Conservation (phyloP, 495 filamentous ascomycete species). For the Talaromyces liani region DNA sequence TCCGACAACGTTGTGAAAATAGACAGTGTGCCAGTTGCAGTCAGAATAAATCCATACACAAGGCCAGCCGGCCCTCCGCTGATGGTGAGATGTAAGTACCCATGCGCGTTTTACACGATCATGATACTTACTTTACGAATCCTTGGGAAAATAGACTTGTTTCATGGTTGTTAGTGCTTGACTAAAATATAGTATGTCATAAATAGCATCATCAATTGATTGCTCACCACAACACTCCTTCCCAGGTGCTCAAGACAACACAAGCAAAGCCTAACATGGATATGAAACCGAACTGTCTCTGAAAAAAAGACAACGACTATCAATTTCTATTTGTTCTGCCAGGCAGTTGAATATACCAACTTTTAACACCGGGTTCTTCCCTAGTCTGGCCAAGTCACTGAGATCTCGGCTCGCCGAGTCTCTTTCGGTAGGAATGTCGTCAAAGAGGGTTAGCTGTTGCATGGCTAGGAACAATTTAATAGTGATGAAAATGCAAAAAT, state of each 20-base stretch:
- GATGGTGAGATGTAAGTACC: too few species aligned
- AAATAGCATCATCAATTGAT: too few species aligned
- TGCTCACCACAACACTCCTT: constrained; percentile 26
- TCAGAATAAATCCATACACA: constrained; percentile 40
- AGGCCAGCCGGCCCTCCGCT: constrained; percentile 42
- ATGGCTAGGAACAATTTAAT: neutral
- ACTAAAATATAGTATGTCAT: too few species aligned
- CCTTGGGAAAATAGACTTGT: constrained; percentile 15
- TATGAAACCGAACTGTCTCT: constrained; percentile 38
- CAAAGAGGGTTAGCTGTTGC: neutral
- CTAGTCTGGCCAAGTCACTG: constrained; percentile 32
- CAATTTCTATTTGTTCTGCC: neutral
- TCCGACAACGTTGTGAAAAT: constrained; percentile 39
- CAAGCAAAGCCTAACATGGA: constrained; percentile 40
- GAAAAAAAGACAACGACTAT: neutral
- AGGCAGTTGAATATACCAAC: constrained; percentile 10
- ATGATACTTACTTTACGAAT: constrained; percentile 13
- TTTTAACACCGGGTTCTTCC: constrained; percentile 44
- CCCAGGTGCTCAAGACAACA: constrained; percentile 38
- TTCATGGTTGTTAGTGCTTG: too few species aligned
- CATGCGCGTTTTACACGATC: neutral
- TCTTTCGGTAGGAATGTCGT: neutral
- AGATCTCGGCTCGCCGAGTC: neutral
- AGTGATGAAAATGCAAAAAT: too few species aligned
- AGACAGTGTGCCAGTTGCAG: constrained; percentile 32